These are phyloP conservation scores for Eimeria necatrix DNA, from an alignment of 169 alveolate genomes.

Conservation along the genomic window DNA sequence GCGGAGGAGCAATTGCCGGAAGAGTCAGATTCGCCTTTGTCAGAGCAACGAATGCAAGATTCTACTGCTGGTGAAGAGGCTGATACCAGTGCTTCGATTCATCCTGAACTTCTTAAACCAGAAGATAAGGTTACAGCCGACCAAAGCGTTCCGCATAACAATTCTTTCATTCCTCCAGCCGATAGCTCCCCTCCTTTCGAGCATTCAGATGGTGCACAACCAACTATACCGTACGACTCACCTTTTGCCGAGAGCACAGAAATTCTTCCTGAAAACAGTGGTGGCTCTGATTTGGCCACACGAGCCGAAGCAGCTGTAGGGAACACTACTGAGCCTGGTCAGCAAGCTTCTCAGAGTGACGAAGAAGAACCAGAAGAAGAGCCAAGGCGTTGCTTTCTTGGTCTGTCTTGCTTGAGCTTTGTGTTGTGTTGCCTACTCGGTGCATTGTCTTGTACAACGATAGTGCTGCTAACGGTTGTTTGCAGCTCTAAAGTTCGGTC, in stretches of 20 bases:
- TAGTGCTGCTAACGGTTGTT: slow-evolving; percentile 64
- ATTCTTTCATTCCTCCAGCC: too few species aligned
- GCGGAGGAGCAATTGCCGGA: not conserved
- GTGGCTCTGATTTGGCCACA: not conserved
- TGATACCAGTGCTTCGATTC: too few species aligned
- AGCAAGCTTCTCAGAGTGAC: not conserved
- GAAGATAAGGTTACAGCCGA: too few species aligned
- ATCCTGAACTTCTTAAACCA: too few species aligned
- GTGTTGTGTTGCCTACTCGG: slow-evolving; percentile 62
- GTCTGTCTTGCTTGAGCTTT: slow-evolving; percentile 48
- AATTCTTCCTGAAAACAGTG: not conserved
- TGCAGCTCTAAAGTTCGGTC: slow-evolving; percentile 60
- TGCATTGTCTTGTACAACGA: slow-evolving; percentile 37
- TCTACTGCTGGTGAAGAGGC: too few species aligned
- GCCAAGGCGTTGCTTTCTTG: not conserved
- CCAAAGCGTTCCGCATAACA: too few species aligned
- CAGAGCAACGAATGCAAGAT: too few species aligned
- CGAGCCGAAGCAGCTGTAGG: not conserved
- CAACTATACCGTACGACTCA: slow-evolving; percentile 4
- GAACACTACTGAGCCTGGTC: not conserved
- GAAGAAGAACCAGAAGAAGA: not conserved
- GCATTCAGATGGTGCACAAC: not conserved
- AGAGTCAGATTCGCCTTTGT: too few species aligned
- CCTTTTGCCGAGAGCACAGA: not conserved
- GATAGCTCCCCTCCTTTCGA: too few species aligned